phyloP scores from a whole-genome alignment of 1,139 yeast genomes.

The Suhomyces yuchorum region DNA sequence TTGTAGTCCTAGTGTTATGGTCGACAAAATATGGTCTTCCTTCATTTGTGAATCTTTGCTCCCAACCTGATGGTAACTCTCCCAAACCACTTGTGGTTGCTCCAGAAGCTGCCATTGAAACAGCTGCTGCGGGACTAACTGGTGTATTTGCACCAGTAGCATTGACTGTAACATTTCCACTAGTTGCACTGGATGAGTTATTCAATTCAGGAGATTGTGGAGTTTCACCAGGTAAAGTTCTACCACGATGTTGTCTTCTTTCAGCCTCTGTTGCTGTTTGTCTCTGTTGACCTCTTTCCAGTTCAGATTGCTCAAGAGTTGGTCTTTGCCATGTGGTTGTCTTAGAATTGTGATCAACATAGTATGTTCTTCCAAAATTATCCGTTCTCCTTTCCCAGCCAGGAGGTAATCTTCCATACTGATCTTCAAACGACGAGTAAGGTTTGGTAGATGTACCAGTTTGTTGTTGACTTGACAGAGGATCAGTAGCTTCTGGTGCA shows the following conservation, averaged over 20 bases:
- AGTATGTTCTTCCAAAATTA: slow-evolving; percentile 94
- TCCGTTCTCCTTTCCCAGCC: slow-evolving; percentile 99
- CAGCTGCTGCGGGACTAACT: slow-evolving; percentile 70
- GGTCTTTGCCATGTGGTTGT: slow-evolving; percentile 99
- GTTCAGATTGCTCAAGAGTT: slow-evolving; percentile 66
- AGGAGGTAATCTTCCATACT: slow-evolving; percentile 91
- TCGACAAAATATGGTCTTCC: slow-evolving; percentile 98
- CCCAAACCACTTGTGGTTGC: slow-evolving; percentile 96
- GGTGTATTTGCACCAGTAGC: slow-evolving; percentile 50
- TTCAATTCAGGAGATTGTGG: slow-evolving; percentile 37
- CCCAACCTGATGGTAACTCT: slow-evolving; percentile 98
- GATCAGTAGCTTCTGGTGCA: slow-evolving; percentile 14
- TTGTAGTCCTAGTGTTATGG: slow-evolving; percentile 96
- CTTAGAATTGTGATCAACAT: slow-evolving; percentile 96
- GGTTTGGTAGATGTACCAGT: slow-evolving; percentile 47
- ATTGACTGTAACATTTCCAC: slow-evolving; percentile 49
- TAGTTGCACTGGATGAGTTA: slow-evolving; percentile 22
- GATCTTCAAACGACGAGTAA: slow-evolving; percentile 93
- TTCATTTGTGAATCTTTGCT: slow-evolving; percentile 95
- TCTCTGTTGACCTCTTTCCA: slow-evolving; percentile 63
- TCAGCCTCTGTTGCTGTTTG: slow-evolving; percentile 77
- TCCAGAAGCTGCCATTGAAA: slow-evolving; percentile 82
- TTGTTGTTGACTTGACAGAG: slow-evolving; percentile 13
- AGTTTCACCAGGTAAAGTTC: slow-evolving; percentile 83
- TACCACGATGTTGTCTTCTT: slow-evolving; percentile 85